phyloP scores from a whole-genome alignment of 2,329 filamentous ascomycete genomes.

The Botryosphaeria dothidea region DNA sequence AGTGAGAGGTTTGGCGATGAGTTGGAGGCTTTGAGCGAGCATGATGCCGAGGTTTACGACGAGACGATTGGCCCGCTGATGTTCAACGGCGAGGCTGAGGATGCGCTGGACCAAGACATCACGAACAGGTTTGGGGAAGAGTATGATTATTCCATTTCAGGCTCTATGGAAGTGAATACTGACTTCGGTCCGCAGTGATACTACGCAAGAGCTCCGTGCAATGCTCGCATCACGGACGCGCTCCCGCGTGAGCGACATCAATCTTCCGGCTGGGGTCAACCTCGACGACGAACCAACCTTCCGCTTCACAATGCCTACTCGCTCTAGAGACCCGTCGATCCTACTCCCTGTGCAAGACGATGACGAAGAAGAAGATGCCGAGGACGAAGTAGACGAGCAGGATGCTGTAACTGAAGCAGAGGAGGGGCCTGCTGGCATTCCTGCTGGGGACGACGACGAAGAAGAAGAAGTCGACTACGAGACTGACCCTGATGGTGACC shows the following conservation, averaged over 20 bases:
- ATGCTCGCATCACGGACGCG: conserved; percentile 18
- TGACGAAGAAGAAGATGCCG: conserved; percentile 11
- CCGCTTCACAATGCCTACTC: conserved; percentile 38
- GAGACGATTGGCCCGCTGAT: conserved; percentile 41
- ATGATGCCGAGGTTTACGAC: conserved; percentile 39
- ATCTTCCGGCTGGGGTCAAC: conserved; percentile 15
- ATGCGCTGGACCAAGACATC: conserved; percentile 33
- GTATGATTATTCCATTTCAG: conserved; percentile 38
- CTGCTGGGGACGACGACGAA: conserved; percentile 18
- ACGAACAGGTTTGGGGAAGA: conserved; percentile 36
- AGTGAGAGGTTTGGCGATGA: conserved; percentile 56
- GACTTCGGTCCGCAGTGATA: conserved; percentile 2
- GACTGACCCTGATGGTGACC: conserved; percentile 19
- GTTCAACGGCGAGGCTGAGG: conserved; percentile 35
- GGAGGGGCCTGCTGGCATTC: conserved; percentile 25
- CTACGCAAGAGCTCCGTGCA: conserved; percentile 21
- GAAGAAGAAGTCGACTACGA: conserved; percentile 26
- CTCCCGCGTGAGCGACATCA: conserved; percentile 19
- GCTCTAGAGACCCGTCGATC: conserved; percentile 29
- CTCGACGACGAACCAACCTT: conserved; percentile 39
- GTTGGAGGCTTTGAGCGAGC: conserved; percentile 37
- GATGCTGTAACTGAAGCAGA: conserved; percentile 32
- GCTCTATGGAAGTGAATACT: conserved; percentile 11
- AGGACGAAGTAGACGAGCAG: conserved; percentile 23
- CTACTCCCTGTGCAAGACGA: conserved; percentile 11